Conservation (phyloP, 75 land plant species). For the Azolla pinnata region DNA sequence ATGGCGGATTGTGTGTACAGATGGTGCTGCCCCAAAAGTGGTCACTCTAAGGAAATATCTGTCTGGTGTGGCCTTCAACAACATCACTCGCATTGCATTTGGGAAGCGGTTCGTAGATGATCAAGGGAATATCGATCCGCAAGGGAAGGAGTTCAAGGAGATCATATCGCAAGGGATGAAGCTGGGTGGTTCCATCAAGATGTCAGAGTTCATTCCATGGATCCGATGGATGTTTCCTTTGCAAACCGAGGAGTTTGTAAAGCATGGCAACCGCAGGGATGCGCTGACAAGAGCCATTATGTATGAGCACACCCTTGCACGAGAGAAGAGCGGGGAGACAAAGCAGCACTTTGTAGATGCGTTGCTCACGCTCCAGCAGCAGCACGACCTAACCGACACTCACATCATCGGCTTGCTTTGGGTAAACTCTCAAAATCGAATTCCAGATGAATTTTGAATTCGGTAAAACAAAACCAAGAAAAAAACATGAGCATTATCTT, state of each 20-base stretch:
- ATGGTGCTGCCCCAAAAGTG: not conserved
- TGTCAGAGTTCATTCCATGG: slow-evolving; percentile 74
- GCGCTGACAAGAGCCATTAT: slow-evolving; percentile 65
- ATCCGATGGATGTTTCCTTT: slow-evolving; percentile 81
- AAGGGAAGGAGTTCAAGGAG: slow-evolving; percentile 81
- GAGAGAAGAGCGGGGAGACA: slow-evolving; percentile 33
- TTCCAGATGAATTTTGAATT: no score
- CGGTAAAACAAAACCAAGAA: no score
- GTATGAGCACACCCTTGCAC: slow-evolving; percentile 65
- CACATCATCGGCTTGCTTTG: slow-evolving; percentile 91
- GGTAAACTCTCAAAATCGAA: no score
- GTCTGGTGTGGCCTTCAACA: slow-evolving; percentile 82
- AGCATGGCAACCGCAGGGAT: slow-evolving; percentile 56
- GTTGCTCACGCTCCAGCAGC: slow-evolving; percentile 56
- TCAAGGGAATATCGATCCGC: slow-evolving; percentile 66
- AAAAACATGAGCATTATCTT: no score
- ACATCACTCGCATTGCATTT: slow-evolving; percentile 88
- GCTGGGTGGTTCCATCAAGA: slow-evolving; percentile 66
- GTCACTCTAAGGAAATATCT: slow-evolving; percentile 42
- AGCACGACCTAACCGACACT: slow-evolving; percentile 85
- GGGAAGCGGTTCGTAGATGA: slow-evolving; percentile 81
- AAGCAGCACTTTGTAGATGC: slow-evolving; percentile 98
- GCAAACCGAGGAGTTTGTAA: slow-evolving; percentile 63
- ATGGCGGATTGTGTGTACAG: no score
- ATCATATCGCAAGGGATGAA: slow-evolving; percentile 66